Base-by-base conservation (phyloP, 2,329 filamentous ascomycete genomes). In the Xylaria arbuscula region DNA sequence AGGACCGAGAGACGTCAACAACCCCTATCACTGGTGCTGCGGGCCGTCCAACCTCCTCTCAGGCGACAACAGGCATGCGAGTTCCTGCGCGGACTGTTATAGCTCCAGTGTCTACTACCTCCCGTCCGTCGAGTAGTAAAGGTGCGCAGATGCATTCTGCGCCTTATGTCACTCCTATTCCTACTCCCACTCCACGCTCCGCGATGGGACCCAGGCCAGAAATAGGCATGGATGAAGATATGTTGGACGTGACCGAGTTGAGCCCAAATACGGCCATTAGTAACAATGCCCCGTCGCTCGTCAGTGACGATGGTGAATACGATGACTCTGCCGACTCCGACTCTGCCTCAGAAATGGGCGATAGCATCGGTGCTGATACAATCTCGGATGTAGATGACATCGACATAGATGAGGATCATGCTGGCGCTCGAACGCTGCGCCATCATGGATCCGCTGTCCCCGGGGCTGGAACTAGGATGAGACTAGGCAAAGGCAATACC, bases 241-340 rank as follows among this genome's bases (percentile, higher is more conserved):
- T 88, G 64, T 83, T 89, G 76, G 87, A 89, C 22, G 62, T 62
- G 63, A 83, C 84, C 55, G 88, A 92, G 62, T 80, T 92, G 66
- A 93, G 90, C 74, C 91, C 91, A 5, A 89, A 89, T 74, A 91
- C 90, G 0, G 81, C 90, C 53, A 85, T 90, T 59, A 92, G 90
- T 78, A 93, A 93, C 79, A 92, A 92, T 72, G 91, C 92, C 9
- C 92, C 92, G 24, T 93, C 91, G 74, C 85, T 94, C 57, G 91
- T 94, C 76, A 93, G 91, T 80, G 92, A 94, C 79, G 91, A 93
- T 76, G 90, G 91, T 73, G 92, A 93, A 77, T 93, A 92, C 75
- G 91, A 92, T 72, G 90, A 91, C 64, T 92, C 90, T 1, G 88
- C 89, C 67, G 86, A 84, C 54, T 91, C 88, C 0, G 83, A 84